A percentile compares a stretch with the other conserved stretches of the same genome.
phyloP scores from a whole-genome alignment of 2,329 filamentous ascomycete genomes.

The Acarospora socialis region DNA sequence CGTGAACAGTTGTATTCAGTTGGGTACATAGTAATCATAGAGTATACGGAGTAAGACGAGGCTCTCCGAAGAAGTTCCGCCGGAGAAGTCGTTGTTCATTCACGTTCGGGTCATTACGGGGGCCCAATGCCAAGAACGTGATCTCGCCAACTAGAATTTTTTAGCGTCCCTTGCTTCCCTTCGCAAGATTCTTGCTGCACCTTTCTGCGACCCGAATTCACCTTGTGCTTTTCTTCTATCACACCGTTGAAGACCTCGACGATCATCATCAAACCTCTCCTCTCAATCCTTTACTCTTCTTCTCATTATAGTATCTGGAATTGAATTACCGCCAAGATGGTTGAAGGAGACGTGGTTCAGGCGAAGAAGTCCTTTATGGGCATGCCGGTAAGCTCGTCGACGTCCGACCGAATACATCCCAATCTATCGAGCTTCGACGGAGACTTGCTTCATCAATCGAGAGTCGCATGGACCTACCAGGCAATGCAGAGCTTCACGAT shows the following conservation, averaged over 20 bases:
- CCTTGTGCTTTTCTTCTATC: too few relatives aligned
- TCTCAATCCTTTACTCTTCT: conserved; percentile 7
- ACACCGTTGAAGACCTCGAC: conserved; percentile 3
- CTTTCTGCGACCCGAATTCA: conserved; percentile 2
- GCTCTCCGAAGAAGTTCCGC: too few relatives aligned
- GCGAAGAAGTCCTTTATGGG: conserved; percentile 41
- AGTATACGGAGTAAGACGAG: too few relatives aligned
- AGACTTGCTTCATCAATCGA: conserved; percentile 12
- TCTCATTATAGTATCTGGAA: conserved; percentile 7
- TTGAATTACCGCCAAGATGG: conserved; percentile 30
- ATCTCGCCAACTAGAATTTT: too few relatives aligned
- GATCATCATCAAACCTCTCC: conserved; percentile 9
- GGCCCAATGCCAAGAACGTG: too few relatives aligned
- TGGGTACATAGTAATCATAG: too few relatives aligned
- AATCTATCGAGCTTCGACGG: too few relatives aligned
- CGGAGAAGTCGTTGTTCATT: too few relatives aligned
- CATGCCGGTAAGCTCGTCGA: conserved; percentile 28
- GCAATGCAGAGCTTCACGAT: too few relatives aligned
- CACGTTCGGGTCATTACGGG: too few relatives aligned
- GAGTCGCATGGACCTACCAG: too few relatives aligned
- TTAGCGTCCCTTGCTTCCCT: conserved; percentile 8
- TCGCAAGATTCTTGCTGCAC: conserved; percentile 5
- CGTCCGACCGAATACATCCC: conserved; percentile 3
- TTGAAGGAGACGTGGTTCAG: conserved; percentile 34
- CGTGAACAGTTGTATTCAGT: too few relatives aligned